Base-by-base conservation (phyloP, 2,329 filamentous ascomycete species). In the Claviceps purpurea region DNA sequence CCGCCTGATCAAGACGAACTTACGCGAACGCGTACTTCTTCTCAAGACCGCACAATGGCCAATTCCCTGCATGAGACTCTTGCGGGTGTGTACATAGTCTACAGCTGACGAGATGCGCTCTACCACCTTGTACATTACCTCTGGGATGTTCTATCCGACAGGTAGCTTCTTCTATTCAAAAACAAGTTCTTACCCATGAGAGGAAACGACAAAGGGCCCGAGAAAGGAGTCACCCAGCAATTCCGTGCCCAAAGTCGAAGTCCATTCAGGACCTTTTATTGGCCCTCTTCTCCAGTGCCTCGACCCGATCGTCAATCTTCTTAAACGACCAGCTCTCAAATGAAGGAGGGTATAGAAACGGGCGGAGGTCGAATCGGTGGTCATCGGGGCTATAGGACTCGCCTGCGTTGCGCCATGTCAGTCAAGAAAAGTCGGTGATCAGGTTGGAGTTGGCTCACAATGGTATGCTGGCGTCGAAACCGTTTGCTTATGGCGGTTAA, bases 301-400 rank as follows among this genome's bases (percentile, higher is more conserved):
- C 64, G 1, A 69, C 56, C 53, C 65, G 64, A 55, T 60, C 58
- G 51, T 73, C 69, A 40, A 72, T 70, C 57, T 59, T 67, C 55
- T 66, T 68, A 46, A 75, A 70, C 2, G 58, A 59, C 61, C 63
- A 69, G 46, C 56, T 63, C 55, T 64, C 56, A 54, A 54, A 70
- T 41, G 64, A 60, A 0, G 62, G 57, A 1, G 67, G 67, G 54
- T 70, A 61, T 40, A 61, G 46, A 37, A 60, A 59, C 3, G 58
- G 59, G 26, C 51, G 51, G 13, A 61, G 55, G 50, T 60, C 55
- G 24, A 53, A 53, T 5, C 51, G 51, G 34, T 53, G 41, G 42
- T 49, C 49, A 43, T 53, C 51, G 7, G 49, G 49, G 14, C 41
- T 44, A 22, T 50, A 50, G 30, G 39, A 44, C 18, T 50, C 49